These are phyloP conservation scores for Rubia yunnanensis DNA, from an alignment of 257 asterid species.

Conservation along the genomic window DNA sequence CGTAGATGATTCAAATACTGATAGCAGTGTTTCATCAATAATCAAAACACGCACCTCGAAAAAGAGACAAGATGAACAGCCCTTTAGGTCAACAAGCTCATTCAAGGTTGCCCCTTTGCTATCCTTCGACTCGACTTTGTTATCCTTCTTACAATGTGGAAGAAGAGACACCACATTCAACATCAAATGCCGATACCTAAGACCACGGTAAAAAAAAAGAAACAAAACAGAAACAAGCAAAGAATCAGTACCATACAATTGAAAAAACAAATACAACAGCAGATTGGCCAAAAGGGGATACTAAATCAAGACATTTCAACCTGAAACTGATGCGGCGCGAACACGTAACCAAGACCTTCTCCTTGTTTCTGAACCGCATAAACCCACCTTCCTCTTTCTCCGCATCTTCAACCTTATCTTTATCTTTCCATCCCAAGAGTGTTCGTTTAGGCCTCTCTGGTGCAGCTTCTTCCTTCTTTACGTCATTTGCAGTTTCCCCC, in stretches of 20 bases:
- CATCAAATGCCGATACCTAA: slow-evolving; percentile 96
- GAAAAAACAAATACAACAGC: not conserved
- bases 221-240: not conserved
- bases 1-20: not conserved
- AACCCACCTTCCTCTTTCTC: slow-evolving; percentile 15
- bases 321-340: slow-evolving; percentile 88
- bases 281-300: not conserved
- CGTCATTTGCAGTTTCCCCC: slow-evolving; percentile 24
- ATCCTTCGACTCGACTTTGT: slow-evolving; percentile 82
- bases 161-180: slow-evolving; percentile 77
- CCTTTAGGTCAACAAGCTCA: slow-evolving; percentile 90
- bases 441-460: slow-evolving; percentile 75
- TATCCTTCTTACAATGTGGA: slow-evolving; percentile 92
- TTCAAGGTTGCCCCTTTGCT: slow-evolving; percentile 87
- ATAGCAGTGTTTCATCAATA: not conserved
- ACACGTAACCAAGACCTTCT: slow-evolving; percentile 81
- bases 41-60: slow-evolving; percentile 58
- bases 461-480: slow-evolving; percentile 42
- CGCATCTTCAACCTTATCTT: slow-evolving; percentile 13
- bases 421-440: slow-evolving; percentile 69
- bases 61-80: slow-evolving; percentile 84
- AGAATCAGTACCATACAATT: not conserved
- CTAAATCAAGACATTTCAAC: slow-evolving; percentile 18
- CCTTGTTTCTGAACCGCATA: slow-evolving; percentile 55
- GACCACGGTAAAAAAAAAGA: not conserved